Base-by-base conservation (phyloP, 2,329 filamentous ascomycete genomes). In the Sordariomycetes sp. region DNA sequence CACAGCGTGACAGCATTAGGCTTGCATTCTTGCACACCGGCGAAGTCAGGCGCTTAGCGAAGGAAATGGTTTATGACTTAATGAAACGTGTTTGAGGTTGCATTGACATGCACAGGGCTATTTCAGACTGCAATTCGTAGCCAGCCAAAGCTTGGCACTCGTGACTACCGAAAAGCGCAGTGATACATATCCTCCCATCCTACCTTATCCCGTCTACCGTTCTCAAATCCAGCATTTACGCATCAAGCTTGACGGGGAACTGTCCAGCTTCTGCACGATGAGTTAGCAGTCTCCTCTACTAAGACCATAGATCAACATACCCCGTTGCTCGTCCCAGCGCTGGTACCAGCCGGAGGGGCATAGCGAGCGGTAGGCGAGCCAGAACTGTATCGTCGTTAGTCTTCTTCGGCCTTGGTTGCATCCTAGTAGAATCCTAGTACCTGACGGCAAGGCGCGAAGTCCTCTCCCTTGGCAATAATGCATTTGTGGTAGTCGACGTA, bases 401-500 rank as follows among this genome's bases (percentile, higher is more conserved):
- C 29, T 21, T 9, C 5, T 16, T 19, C 11, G 19, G 7, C 17
- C n/a, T 16, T 8, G 11, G 19, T 24, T 37, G 29, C 5, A 26
- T 6, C 25, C 27, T 12, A 25, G n/a, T 29, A 19, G 14, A 23
- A n/a, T 21, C 37, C 11, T 10, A 28, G 46, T 80, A 94, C 88
- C 82, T 95, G 88, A 57, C 81, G 82, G 83, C 90, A 96, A 47
- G 90, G 90, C 53, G 85, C 82, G 65, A 96, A 96, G 60, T 95
- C 88, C 74, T 96, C 90, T 66, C 90, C 90, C 79, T 96, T 96
- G 68, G 88, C 90, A 60, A 82, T 72, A 66, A 95, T 87, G 75
- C 92, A 98, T 79, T 98, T 98, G 81, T 98, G 86, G 77, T 98
- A 96, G 68, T 98, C 92, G 72, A 98, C 92, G 70, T 98, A 98